Evolutionary conservation across 345 rosid genomes (phyloP), one percentile per base, ranked within the genome.

Genomic region (Durio zibethinus): DNA sequence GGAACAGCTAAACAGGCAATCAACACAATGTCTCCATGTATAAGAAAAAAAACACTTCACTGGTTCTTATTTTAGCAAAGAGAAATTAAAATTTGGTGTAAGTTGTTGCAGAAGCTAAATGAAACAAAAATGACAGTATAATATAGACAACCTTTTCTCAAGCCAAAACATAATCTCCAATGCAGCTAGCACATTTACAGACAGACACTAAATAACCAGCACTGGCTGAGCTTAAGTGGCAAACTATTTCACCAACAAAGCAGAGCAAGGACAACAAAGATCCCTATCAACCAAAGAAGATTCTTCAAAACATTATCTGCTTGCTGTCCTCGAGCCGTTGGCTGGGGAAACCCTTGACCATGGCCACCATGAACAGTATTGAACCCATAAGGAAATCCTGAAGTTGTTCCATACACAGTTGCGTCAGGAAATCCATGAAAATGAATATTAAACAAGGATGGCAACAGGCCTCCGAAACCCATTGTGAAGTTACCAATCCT

Each of bases 391-490:
- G 97, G 96, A 72, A 86, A 89, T 38, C 92, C 93, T 0, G 90
- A 73, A 20, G 93, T 77, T 1, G 93, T 83, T 33, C 97, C 94
- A 80, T 91, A 91, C 20, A 86, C 86, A 0, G 91, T 82, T 0
- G 97, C 91, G 81, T 91, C 90, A 0, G 88, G 90, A 73, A 89
- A 91, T 14, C 97, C 94, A 76, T 93, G 92, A 38, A 89, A 85
- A 60, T 91, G 98, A 59, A 92, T 75, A 77, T 90, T 92, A 76
- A 93, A 87, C 77, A 91, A 81, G 4, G 97, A 86, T 57, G 99
- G 98, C 70, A 89, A 87, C 43, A 91, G 76, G 18, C 97, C 93
- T 14, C 96, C 98, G 73, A 94, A 82, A 9, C 93, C 97, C 77
- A 92, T 76, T 0, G 93, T 87, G 43, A 94, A 92, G 82, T 84